A percentile compares a stretch with the other conserved stretches of the same genome.
These are phyloP conservation scores for Bimuria novae-zelandiae DNA, from an alignment of 2,329 filamentous ascomycete genomes.

Conservation along the genomic window DNA sequence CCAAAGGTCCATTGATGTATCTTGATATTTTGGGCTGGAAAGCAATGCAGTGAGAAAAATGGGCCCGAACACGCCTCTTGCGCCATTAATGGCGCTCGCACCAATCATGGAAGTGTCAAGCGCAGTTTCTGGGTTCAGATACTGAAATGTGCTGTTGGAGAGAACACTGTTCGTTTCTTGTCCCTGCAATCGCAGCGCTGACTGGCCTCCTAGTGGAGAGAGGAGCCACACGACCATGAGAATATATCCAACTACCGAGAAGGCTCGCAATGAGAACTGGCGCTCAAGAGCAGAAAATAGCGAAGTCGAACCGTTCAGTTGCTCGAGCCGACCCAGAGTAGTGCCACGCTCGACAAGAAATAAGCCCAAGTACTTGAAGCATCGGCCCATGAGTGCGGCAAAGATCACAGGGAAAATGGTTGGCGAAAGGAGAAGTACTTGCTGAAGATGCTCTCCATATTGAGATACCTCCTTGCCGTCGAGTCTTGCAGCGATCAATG, in stretches of 20 bases:
- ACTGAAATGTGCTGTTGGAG: slow-evolving; percentile 19
- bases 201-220: slow-evolving; percentile 37
- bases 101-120: slow-evolving; percentile 16
- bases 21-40: slow-evolving; percentile 28
- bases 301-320: slow-evolving; percentile 35
- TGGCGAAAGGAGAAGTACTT: slow-evolving; percentile 29
- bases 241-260: slow-evolving; percentile 29
- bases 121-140: slow-evolving; percentile 22
- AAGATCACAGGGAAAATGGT: slow-evolving; percentile 38
- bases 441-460: slow-evolving; percentile 20
- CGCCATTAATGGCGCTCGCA: slow-evolving; percentile 18
- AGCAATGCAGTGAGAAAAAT: slow-evolving; percentile 31
- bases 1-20: slow-evolving; percentile 32
- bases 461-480: slow-evolving; percentile 21
- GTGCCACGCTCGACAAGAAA: slow-evolving; percentile 35
- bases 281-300: slow-evolving; percentile 38
- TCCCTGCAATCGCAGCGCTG: slow-evolving; percentile 31
- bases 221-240: slow-evolving; percentile 33
- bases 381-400: slow-evolving; percentile 36
- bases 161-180: slow-evolving; percentile 18
- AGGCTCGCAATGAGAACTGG: slow-evolving; percentile 30
- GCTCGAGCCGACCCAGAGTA: slow-evolving; percentile 36
- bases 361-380: slow-evolving; percentile 31
- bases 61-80: slow-evolving; percentile 23
- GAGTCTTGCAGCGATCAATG: slow-evolving; percentile 26